Base-by-base conservation (phyloP, 2,329 filamentous ascomycete species). In the Periconia sp. region DNA sequence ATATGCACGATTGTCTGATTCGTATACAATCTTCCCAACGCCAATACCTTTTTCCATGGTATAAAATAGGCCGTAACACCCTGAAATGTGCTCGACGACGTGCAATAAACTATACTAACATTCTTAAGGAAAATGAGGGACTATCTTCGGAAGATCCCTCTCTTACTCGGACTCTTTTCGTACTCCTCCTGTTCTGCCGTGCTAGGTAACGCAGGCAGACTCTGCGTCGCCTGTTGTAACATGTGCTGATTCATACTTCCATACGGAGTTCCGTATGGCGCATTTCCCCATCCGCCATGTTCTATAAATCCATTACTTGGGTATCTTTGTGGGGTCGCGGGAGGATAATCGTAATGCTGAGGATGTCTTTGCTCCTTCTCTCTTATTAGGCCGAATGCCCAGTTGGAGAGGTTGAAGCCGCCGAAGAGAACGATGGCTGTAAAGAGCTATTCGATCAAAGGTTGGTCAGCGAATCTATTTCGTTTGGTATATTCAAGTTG, bases 331-430 rank as follows among this genome's bases (percentile, higher is more conserved):
- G 65, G 67, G 0, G 66, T 70, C 28, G 61, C 2, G 60, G 65
- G 10, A 43, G 51, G 43, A 42, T 63, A 48, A 40, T 64, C 48
- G 41, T 61, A 49, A 7, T 52, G 54, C 0, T 52, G 54, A 1
- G 45, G 40, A 23, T 58, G 53, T 9, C 30, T 25, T 16, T 52
- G 37, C 21, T 56, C 50, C 50, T 75, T 74, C 43, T 73, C 68
- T 45, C 77, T 71, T 54, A 83, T 77, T 37, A 80, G 74, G 44
- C 76, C 75, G 62, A 85, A 84, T 2, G 81, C 81, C 64, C 81
- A 75, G 61, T 85, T 85, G 42, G 78, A 80, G 46, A 81, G 71
- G 30, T 78, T 75, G 37, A 84, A 77, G 54, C 78, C 76, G 33
- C 73, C 73, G 47, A 79, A 75, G 40, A 80, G 67, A 38, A 79